Evolutionary conservation across 2,329 filamentous ascomycete species (phyloP).

Genomic region (Orbilia javanica): DNA sequence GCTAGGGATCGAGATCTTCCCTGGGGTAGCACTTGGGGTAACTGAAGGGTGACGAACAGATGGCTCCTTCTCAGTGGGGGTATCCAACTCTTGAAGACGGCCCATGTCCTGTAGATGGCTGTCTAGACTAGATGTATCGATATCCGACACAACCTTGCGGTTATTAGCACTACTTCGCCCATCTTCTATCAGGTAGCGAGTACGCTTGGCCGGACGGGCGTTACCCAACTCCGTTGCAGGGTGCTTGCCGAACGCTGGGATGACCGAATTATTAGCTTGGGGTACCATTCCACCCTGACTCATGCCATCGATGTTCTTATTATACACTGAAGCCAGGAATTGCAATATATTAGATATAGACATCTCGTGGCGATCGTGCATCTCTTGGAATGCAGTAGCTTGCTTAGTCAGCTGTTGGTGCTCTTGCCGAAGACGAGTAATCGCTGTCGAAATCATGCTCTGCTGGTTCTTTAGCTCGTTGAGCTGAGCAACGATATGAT

Average conservation of each 20-base stretch:
- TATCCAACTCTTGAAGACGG: slow-evolving; percentile 49
- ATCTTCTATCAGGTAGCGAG: slow-evolving; percentile 54
- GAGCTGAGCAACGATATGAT: slow-evolving; percentile 71
- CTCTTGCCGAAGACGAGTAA: slow-evolving; percentile 82
- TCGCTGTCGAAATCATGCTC: slow-evolving; percentile 83
- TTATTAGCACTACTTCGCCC: slow-evolving; percentile 20
- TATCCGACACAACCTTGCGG: slow-evolving; percentile 25
- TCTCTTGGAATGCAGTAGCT: slow-evolving; percentile 86
- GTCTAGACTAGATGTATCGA: slow-evolving; percentile 31
- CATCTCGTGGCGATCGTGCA: slow-evolving; percentile 96
- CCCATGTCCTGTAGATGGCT: slow-evolving; percentile 38
- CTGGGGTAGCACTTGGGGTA: slow-evolving; percentile 34
- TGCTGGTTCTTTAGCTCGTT: slow-evolving; percentile 87
- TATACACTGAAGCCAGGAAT: slow-evolving; percentile 95
- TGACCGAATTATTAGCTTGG: slow-evolving; percentile 43
- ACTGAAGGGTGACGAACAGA: slow-evolving; percentile 44
- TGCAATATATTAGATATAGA: slow-evolving; percentile 99
- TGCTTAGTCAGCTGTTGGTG: slow-evolving; percentile 90
- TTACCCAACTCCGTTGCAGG: slow-evolving; percentile 38
- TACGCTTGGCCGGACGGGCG: slow-evolving; percentile 44
- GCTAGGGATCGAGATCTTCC: slow-evolving; percentile 19
- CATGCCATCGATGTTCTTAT: slow-evolving; percentile 84
- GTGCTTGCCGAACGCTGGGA: slow-evolving; percentile 43
- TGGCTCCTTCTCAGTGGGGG: slow-evolving; percentile 45
- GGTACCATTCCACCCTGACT: slow-evolving; percentile 40